Percentiles rank a stretch among this genome's conserved stretches.
These are phyloP conservation scores for Brassica cretica DNA, from an alignment of 345 rosid species.

Conservation along the genomic window DNA sequence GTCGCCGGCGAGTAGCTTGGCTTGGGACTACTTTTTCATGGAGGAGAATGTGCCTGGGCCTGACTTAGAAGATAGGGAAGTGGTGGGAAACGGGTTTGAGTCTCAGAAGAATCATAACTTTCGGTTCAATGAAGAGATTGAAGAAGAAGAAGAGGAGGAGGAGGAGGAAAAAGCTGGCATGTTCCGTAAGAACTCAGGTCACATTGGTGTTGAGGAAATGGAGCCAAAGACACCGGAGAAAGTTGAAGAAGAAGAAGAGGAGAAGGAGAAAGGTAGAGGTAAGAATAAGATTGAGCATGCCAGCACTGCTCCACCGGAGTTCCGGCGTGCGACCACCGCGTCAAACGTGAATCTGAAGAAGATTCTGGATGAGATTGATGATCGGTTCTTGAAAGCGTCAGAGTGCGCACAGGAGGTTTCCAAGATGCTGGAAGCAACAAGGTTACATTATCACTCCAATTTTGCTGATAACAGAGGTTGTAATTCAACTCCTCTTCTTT, in stretches of 20 bases:
- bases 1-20: conserved; percentile 35
- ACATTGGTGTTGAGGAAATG: conserved; percentile 31
- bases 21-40: conserved; percentile 74
- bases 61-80: conserved; percentile 42
- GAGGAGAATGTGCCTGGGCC: conserved; percentile 63
- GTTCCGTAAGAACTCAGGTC: conserved; percentile 24
- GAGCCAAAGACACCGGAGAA: conserved; percentile 71
- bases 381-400: conserved; percentile 78
- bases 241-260: conserved; percentile 32
- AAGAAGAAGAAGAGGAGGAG: conserved; percentile 17
- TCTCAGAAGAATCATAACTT: conserved; percentile 5
- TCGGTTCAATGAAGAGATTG: conserved; percentile 7
- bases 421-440: conserved; percentile 87
- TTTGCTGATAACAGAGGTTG: conserved; percentile 86
- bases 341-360: conserved; percentile 59
- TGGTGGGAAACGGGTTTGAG: too few species aligned
- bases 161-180: conserved; percentile 19
- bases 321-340: conserved; percentile 35
- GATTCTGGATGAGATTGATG: conserved; percentile 71
- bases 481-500: too few species aligned
- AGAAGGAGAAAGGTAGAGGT: conserved; percentile 42
- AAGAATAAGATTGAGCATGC: conserved; percentile 55
- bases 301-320: conserved; percentile 58
- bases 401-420: conserved; percentile 85
- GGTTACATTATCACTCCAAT: conserved; percentile 92